Conservation (phyloP, 495 filamentous ascomycete species). For the Extremus antarcticus region DNA sequence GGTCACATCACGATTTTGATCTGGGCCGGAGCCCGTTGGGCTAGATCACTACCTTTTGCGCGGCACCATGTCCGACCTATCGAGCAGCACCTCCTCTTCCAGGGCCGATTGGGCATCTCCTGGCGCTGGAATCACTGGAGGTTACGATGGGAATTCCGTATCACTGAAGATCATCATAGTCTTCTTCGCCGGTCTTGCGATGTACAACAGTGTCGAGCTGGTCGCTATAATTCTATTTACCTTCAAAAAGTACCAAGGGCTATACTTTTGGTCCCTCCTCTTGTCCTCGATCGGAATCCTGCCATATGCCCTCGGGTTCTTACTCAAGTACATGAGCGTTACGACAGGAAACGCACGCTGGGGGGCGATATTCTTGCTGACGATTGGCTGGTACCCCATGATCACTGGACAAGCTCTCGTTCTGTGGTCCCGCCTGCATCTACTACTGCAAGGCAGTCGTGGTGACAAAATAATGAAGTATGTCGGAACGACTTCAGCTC, state of each 20-base stretch:
- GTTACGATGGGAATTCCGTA: background rate
- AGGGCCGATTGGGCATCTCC: background rate
- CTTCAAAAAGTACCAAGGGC: conserved; percentile 41
- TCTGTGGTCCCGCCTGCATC: conserved; percentile 6
- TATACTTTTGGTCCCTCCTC: conserved; percentile 46
- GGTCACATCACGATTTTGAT: too few species aligned
- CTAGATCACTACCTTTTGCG: too few species aligned
- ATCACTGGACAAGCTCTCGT: conserved; percentile 21
- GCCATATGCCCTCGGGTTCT: conserved; percentile 42
- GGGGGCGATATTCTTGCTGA: conserved; percentile 37
- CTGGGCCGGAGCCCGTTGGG: too few species aligned
- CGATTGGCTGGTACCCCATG: conserved; percentile 45
- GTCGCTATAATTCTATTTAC: conserved; percentile 40
- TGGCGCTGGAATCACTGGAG: conserved; percentile 7
- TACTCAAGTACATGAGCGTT: conserved; percentile 40
- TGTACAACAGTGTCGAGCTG: conserved; percentile 42
- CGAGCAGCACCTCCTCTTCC: background rate
- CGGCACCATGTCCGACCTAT: background rate
- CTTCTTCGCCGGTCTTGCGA: background rate
- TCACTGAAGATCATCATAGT: background rate
- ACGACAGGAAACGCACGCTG: conserved; percentile 21
- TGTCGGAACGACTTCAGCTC: too few species aligned
- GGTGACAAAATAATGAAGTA: background rate
- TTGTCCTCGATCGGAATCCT: conserved; percentile 33
- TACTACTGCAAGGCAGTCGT: background rate